These are phyloP conservation scores for Pelargonium australe DNA, from an alignment of 441 rosid genomes.

Conservation along the genomic window DNA sequence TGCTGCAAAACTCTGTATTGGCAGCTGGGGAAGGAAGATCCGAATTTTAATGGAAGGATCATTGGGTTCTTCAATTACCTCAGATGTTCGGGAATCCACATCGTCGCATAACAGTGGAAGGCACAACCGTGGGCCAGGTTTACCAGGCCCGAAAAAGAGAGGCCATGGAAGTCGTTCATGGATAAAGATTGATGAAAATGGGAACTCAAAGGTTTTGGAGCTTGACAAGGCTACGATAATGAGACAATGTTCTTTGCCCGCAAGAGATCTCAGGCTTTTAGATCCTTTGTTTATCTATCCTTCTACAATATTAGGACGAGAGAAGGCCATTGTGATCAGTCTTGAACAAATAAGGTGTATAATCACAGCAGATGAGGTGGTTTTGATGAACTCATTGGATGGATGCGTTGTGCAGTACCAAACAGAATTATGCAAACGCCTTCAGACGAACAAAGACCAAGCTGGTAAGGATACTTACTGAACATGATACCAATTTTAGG, in stretches of 20 bases:
- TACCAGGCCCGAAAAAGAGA: conserved; percentile 67
- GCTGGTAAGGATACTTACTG: conserved; percentile 32
- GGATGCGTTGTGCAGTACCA: conserved; percentile 62
- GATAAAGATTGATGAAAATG: conserved; percentile 78
- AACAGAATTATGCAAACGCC: conserved; percentile 77
- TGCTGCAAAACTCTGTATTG: conserved; percentile 24
- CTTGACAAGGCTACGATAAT: conserved; percentile 84
- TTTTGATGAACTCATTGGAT: conserved; percentile 84
- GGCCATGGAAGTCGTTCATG: conserved; percentile 87
- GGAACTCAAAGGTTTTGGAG: conserved; percentile 57
- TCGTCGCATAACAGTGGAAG: conserved; percentile 33
- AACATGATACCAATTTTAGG: neutral
- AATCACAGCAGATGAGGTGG: conserved; percentile 86
- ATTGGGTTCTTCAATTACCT: conserved; percentile 25
- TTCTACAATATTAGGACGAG: conserved; percentile 80
- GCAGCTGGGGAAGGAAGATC: conserved; percentile 19
- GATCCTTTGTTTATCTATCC: conserved; percentile 95
- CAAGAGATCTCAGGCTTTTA: conserved; percentile 82
- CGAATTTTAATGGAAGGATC: conserved; percentile 42
- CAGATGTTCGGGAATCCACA: conserved; percentile 31
- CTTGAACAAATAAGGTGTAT: conserved; percentile 91
- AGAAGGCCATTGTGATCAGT: conserved; percentile 85
- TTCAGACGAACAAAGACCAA: conserved; percentile 56
- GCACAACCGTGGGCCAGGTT: conserved; percentile 37
- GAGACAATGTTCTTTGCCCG: conserved; percentile 91